Base-by-base conservation (phyloP, 1,284 basidiomycete genomes). In the Wolfiporia cocos region DNA sequence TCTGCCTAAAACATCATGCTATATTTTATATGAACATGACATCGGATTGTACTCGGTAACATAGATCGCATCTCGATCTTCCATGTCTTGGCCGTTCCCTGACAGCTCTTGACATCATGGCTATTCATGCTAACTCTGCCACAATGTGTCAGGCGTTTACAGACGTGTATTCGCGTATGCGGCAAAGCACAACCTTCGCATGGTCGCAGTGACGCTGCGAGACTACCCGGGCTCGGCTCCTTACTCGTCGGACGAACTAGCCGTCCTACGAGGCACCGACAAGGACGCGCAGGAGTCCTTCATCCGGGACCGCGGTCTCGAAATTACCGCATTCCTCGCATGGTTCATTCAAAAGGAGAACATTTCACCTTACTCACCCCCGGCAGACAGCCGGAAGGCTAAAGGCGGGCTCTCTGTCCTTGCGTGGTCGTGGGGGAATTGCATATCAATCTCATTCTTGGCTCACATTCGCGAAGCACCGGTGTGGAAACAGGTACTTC, bases 391-490 rank as follows among this genome's bases (percentile, higher is more conserved):
- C 21, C 40, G 32, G 17, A 34, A 33, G 12, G 20, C 12, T 6
- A 12, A 17, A 21, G 49, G 51, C 4, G 51, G 49, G 3, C 17
- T 53, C 4, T 39, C 43, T 6, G 12, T 53, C 4, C 26, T 51
- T 0, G 46, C 41, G 11, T 53, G 51, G 51, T 53, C 51, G 14
- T 26, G 31, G 22, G 44, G 47, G 7, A 49, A 43, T 23, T 21
- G 28, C 12, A 28, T 42, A 11, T 23, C 40, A 2, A 15, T 49
- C 10, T 46, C 51, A 5, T 43, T 53, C 18, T 26, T 53, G 6
- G 47, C 42, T 14, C 34, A 45, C 34, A 47, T 46, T 2, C 33
- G 40, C 3, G 33, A 24, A 7, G 32, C 50, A 2, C 37, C 44
- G 5, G 29, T 30, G 22, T 24, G 37, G n/a, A 30, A 33, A 14